Base-by-base conservation (phyloP, 2,329 filamentous ascomycete species). In the Raffaelea ambrosiae region DNA sequence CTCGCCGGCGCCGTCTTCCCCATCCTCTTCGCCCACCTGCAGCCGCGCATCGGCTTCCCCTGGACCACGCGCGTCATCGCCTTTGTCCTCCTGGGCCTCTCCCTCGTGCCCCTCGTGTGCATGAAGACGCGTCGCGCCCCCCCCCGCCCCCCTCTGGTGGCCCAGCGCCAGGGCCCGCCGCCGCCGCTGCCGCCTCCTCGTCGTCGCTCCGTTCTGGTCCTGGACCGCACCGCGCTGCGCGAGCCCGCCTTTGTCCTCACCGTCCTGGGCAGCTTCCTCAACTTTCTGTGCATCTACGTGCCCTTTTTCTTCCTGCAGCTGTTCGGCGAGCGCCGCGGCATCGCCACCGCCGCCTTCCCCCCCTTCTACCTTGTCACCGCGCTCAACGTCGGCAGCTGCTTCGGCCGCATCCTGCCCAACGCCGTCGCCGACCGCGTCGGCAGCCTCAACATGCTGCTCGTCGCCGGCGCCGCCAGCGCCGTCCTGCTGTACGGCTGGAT, bases 31-130 rank as follows among this genome's bases (percentile, higher is more conserved):
- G 57, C 53, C 41, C 50, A 50, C 20, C 52, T 63, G 21, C 48
- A 57, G 45, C 49, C 48, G 3, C 26, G 52, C n/a, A 55, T 67
- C 44, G 61, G 66, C 44, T 66, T 71, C 44, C 58, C 59, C 13
- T 64, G 62, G 53, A 63, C 76, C 3, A 67, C 73, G 53, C 63
- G 64, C n/a, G 57, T 58, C 18, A 66, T 81, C 47, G 77, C 77
- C 26, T 83, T 81, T 58, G 56, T 63, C 47, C 59, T 74, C 16
- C 62, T 71, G 14, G 67, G 44, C 1, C 58, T 69, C 20, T 59
- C 65, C 36, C 47, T 58, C n/a, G 48, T 73, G 5, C 65, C 67
- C 1, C 42, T 68, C 5, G 52, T 55, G 4, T 63, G 68, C 40
- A 70, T 73, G 66, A 61, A 58, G 47, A 59, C 59, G 3, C 61